Evolutionary conservation across 371 early-diverging fungal genomes (phyloP).

Genomic region (Mucor racemosus): DNA sequence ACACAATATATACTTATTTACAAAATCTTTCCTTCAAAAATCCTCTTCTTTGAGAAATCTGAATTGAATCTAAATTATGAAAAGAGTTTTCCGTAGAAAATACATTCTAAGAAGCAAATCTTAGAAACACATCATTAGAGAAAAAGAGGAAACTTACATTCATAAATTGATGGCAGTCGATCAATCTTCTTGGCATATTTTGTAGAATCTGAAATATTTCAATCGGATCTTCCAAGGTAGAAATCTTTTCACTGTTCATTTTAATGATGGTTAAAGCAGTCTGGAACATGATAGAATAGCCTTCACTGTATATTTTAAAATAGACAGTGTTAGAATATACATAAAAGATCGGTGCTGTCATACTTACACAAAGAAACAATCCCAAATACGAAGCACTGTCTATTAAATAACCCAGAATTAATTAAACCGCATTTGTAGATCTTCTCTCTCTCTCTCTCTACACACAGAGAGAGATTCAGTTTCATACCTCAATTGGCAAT

Average conservation of each 20-base stretch:
- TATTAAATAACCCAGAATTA: not conserved
- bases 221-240: slow-evolving; percentile 64
- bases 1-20: slow-evolving; percentile 2
- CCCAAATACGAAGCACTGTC: slow-evolving; percentile 83
- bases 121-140: not conserved
- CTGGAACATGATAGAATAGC: slow-evolving; percentile 78
- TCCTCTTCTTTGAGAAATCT: slow-evolving; percentile 6
- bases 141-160: slow-evolving; percentile 37
- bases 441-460: not conserved
- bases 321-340: not conserved
- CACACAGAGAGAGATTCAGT: too few relatives aligned
- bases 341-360: too few relatives aligned
- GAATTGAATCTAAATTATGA: not conserved
- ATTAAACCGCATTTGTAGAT: not conserved
- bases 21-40: not conserved
- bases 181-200: slow-evolving; percentile 70
- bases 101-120: not conserved
- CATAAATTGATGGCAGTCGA: slow-evolving; percentile 76
- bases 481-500: slow-evolving; percentile 67
- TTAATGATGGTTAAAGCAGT: slow-evolving; percentile 78
- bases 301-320: slow-evolving; percentile 46
- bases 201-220: slow-evolving; percentile 67
- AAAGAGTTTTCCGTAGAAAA: slow-evolving; percentile 5
- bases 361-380: slow-evolving; percentile 76
- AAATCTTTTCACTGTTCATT: slow-evolving; percentile 68